Evolutionary conservation across 345 rosid genomes (phyloP), one percentile per base, ranked within the genome.

Genomic region (Salix dunnii): DNA sequence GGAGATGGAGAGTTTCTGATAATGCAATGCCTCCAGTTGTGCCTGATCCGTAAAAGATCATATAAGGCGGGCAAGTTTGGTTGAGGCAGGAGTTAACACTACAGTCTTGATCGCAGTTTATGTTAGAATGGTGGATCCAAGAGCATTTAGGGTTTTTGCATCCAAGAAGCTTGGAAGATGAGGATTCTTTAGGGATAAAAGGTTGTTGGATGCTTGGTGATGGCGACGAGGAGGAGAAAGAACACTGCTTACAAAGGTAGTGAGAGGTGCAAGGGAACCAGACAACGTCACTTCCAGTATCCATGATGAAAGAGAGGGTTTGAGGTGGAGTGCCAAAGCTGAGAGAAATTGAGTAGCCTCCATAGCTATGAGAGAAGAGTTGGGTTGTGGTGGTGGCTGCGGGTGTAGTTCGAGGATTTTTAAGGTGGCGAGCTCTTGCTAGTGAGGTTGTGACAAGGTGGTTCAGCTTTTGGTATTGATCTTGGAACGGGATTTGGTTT

Each of bases 231-330:
- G 79, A 51, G 20, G 71, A 35, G 79, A 64, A 82, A 21, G 80
- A 71, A 69, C 86, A 87, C 71, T 75, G 69, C 61, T 78, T 69
- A 83, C 89, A 87, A 43, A 49, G 70, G 75, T 82, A 86, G 64
- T 46, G 87, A 31, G 27, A 35, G 66, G 89, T 84, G 78, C 83
- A 86, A 7, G 89, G 86, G 63, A 82, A 84, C 89, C 86, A 86
- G 60, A 84, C 86, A 38, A 84, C 36, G 72, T 64, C 31, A 53
- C 83, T 84, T 72, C 83, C 83, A 3, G 83, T 84, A 66, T 81
- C 85, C 72, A 81, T 20, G 64, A 84, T 33, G 61, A 81, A 82
- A 61, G 81, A 67, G 61, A 76, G 66, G 36, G 77, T 74, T 20
- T 81, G 81, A 7, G 85, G 83, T 48, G 84, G 83, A 40, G 81